A percentile compares a stretch with the other conserved stretches of the same genome.
Evolutionary conservation across 1,284 basidiomycete species (phyloP).

Genomic region (Lentinula novae-zelandiae): DNA sequence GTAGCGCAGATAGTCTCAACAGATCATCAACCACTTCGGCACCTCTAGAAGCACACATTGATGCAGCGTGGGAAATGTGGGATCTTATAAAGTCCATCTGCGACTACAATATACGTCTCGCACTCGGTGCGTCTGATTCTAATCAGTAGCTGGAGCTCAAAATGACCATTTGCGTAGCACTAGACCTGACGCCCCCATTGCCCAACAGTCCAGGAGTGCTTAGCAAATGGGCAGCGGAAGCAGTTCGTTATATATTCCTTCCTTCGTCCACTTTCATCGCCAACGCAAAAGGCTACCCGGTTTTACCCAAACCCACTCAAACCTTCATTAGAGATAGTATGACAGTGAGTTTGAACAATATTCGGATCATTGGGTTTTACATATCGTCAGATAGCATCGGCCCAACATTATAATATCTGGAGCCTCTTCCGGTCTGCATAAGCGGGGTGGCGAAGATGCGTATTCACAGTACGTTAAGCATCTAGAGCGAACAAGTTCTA

Average conservation of each 20-base stretch:
- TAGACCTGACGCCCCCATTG: slow-evolving; percentile 87
- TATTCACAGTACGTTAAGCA: slow-evolving; percentile 91
- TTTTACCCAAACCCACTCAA: slow-evolving; percentile 90
- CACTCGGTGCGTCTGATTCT: slow-evolving; percentile 52
- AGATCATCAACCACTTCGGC: slow-evolving; percentile 23
- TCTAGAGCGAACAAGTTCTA: slow-evolving; percentile 72
- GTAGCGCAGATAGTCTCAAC: slow-evolving; percentile 19
- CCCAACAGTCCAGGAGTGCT: slow-evolving; percentile 72
- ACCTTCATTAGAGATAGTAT: slow-evolving; percentile 85
- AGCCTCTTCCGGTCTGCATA: slow-evolving; percentile 61
- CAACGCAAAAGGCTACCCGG: slow-evolving; percentile 96
- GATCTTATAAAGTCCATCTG: slow-evolving; percentile 89
- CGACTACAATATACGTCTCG: slow-evolving; percentile 80
- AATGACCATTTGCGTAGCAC: slow-evolving; percentile 44
- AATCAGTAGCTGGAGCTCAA: slow-evolving; percentile 3
- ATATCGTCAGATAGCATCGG: slow-evolving; percentile 51
- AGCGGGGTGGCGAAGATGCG: slow-evolving; percentile 78
- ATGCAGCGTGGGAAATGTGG: slow-evolving; percentile 98
- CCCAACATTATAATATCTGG: slow-evolving; percentile 82
- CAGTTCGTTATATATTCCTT: slow-evolving; percentile 83
- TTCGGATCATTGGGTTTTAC: slow-evolving; percentile 15
- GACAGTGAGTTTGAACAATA: slow-evolving; percentile 53
- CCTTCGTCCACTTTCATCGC: slow-evolving; percentile 91
- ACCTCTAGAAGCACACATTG: slow-evolving; percentile 58
- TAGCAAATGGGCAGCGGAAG: slow-evolving; percentile 90